Percentiles rank a stretch among this genome's conserved stretches.
Conservation (phyloP, 108 stramenopile genomes). For the Phaeodactylum tricornutum region DNA sequence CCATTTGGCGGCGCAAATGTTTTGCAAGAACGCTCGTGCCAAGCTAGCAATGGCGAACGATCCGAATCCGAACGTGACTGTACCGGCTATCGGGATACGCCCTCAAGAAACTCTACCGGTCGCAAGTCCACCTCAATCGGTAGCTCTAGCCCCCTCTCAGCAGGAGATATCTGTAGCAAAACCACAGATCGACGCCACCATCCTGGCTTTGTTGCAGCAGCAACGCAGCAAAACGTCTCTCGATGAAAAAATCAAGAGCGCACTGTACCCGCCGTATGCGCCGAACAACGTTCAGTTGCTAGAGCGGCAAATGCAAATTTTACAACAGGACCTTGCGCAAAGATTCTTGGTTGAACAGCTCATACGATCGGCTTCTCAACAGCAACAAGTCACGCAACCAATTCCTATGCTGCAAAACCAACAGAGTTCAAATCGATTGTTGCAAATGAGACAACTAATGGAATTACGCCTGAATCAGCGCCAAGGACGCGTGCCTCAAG, state of each 20-base stretch:
- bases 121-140: not conserved
- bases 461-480: not conserved
- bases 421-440: not conserved
- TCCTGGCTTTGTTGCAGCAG: not conserved
- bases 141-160: not conserved
- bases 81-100: no score
- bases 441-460: conserved; percentile 3
- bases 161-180: not conserved
- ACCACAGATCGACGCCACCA: not conserved
- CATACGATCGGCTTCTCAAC: not conserved
- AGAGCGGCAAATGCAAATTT: not conserved
- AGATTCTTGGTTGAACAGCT: not conserved
- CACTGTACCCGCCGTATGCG: not conserved
- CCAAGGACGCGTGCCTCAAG: not conserved
- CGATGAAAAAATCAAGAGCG: not conserved
- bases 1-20: conserved; percentile 37
- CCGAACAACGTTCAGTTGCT: not conserved
- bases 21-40: conserved; percentile 36
- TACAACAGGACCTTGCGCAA: conserved; percentile 1
- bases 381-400: not conserved
- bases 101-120: not conserved
- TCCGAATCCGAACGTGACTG: not conserved
- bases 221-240: not conserved
- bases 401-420: not conserved
- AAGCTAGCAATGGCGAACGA: conserved; percentile 29